Conservation (phyloP, 352 stramenopile genomes). For the Phytophthora tentaculata region DNA sequence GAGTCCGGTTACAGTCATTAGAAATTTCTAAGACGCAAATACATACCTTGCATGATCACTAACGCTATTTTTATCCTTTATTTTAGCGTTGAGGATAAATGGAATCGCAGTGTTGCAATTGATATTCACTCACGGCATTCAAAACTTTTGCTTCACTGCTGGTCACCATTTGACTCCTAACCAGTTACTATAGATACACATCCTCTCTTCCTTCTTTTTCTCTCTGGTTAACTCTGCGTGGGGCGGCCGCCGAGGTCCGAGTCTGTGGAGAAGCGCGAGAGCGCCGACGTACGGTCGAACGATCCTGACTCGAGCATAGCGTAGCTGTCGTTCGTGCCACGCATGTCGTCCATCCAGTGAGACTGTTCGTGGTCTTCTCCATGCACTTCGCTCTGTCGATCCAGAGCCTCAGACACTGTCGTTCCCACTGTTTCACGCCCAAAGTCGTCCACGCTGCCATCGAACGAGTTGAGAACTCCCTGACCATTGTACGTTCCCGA, state of each 20-base stretch:
- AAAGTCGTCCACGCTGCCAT: constrained; percentile 48
- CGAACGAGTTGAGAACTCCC: constrained; percentile 61
- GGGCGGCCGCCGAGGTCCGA: constrained; percentile 54
- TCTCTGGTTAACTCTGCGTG: constrained; percentile 40
- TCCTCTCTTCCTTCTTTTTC: constrained; percentile 11
- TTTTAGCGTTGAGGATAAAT: background rate
- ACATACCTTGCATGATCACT: constrained; percentile 34
- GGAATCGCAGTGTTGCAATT: background rate
- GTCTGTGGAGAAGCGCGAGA: constrained; percentile 79
- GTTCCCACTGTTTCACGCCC: constrained; percentile 39
- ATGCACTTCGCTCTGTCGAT: constrained; percentile 34
- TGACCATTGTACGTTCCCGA: constrained; percentile 58
- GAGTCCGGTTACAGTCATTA: constrained; percentile 20
- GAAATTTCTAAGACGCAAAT: constrained; percentile 29
- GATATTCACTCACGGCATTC: constrained; percentile 14
- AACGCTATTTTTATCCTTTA: constrained; percentile 3
- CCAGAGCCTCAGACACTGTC: constrained; percentile 39
- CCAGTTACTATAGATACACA: constrained; percentile 57
- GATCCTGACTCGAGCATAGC: constrained; percentile 82
- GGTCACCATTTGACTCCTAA: constrained; percentile 24
- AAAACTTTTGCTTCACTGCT: constrained; percentile 35
- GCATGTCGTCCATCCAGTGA: constrained; percentile 85
- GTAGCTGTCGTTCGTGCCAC: constrained; percentile 85
- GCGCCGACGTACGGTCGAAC: constrained; percentile 71
- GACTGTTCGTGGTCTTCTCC: constrained; percentile 36